Percentiles rank a stretch among this genome's conserved stretches.
phyloP scores from a whole-genome alignment of 352 stramenopile species.

The Aphanomyces euteiches region DNA sequence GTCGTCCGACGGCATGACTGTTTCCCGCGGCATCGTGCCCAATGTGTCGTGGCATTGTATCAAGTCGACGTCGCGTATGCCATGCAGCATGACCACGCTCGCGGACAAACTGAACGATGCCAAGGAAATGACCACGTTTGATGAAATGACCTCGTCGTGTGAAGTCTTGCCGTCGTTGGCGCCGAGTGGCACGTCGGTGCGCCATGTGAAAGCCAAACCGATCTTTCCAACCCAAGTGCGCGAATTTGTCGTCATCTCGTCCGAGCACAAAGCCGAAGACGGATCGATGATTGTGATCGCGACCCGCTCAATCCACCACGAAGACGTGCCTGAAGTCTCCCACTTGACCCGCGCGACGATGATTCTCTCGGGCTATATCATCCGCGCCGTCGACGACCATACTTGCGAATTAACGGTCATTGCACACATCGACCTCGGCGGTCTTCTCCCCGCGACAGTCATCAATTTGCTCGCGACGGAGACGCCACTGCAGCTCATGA shows the following conservation, averaged over 20 bases:
- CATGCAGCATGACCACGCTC: slow-evolving; percentile 51
- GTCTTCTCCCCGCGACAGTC: slow-evolving; percentile 70
- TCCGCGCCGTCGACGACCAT: slow-evolving; percentile 52
- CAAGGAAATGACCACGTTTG: slow-evolving; percentile 59
- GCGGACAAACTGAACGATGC: slow-evolving; percentile 58
- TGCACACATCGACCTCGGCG: slow-evolving; percentile 65
- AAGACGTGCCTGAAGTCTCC: slow-evolving; percentile 36
- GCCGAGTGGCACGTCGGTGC: slow-evolving; percentile 41
- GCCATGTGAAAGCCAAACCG: slow-evolving; percentile 71
- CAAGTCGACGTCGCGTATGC: slow-evolving; percentile 51
- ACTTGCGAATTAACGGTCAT: slow-evolving; percentile 67
- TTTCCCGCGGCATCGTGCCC: slow-evolving; percentile 66
- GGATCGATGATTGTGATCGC: slow-evolving; percentile 31
- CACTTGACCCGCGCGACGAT: slow-evolving; percentile 62
- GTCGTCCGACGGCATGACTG: slow-evolving; percentile 38
- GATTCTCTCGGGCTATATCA: slow-evolving; percentile 74
- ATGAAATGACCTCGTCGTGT: slow-evolving; percentile 73
- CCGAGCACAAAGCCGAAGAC: slow-evolving; percentile 49
- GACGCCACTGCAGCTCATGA: slow-evolving; percentile 20
- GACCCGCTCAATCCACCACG: slow-evolving; percentile 21
- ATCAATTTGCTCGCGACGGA: slow-evolving; percentile 44
- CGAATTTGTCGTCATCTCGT: slow-evolving; percentile 74
- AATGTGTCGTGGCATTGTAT: slow-evolving; percentile 66
- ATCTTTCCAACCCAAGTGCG: slow-evolving; percentile 71
- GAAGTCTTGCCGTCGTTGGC: slow-evolving; percentile 45